Evolutionary conservation across 176 grass and related monocot species (phyloP).

Genomic region (Puccinellia tenuiflora): DNA sequence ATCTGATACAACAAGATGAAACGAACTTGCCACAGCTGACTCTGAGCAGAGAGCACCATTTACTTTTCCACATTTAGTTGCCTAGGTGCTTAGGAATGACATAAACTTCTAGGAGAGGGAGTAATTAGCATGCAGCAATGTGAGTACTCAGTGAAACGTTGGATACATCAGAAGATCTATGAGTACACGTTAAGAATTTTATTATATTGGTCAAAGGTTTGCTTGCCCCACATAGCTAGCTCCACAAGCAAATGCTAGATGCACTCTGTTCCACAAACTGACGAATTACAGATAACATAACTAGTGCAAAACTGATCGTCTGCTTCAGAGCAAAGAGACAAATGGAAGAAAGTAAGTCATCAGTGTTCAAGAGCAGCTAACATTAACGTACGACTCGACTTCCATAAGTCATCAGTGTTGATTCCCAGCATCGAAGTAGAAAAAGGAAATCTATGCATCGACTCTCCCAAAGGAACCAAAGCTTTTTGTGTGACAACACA

Average conservation of each 20-base stretch:
- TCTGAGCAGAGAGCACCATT: background rate
- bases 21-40: background rate
- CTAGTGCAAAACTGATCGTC: background rate
- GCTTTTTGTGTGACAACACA: background rate
- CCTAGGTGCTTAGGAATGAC: background rate
- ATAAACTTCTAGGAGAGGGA: background rate
- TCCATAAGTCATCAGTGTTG: background rate
- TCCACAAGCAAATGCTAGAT: background rate
- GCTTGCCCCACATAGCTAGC: slow-evolving; percentile 1
- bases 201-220: background rate
- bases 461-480: background rate
- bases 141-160: background rate
- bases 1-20: no score
- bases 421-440: background rate
- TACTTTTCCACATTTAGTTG: background rate
- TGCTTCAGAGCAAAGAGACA: background rate
- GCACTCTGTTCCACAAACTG: background rate
- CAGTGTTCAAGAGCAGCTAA: background rate
- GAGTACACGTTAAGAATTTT: background rate
- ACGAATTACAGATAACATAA: background rate
- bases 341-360: background rate
- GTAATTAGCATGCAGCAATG: background rate
- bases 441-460: background rate
- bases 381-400: background rate
- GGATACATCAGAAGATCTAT: background rate